These are phyloP conservation scores for Calocera cornea DNA, from an alignment of 768 basidiomycete genomes.

Conservation along the genomic window DNA sequence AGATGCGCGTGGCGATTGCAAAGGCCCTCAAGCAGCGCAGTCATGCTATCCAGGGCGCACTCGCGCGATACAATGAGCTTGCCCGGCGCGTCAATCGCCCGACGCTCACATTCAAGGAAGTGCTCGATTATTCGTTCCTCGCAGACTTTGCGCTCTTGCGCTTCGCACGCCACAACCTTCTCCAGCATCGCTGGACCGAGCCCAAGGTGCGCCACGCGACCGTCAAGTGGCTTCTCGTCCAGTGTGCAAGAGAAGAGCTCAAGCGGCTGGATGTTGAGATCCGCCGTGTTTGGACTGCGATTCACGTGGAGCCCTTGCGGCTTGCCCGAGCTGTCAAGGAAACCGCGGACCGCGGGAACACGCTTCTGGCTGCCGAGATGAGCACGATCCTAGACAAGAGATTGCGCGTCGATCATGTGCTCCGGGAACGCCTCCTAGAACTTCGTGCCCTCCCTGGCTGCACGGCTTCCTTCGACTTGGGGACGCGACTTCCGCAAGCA, in stretches of 20 bases:
- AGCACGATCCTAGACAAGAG: too few species aligned
- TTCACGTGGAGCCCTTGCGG: background rate
- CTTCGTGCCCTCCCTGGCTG: too few species aligned
- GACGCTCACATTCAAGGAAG: conserved; percentile 6
- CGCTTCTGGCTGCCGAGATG: background rate
- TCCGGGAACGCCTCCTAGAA: too few species aligned
- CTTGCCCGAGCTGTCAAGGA: background rate
- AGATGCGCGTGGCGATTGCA: conserved; percentile 24
- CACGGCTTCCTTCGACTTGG: too few species aligned
- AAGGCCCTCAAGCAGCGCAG: conserved; percentile 24
- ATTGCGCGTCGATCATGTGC: too few species aligned
- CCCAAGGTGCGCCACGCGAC: background rate
- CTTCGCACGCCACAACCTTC: background rate
- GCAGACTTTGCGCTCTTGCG: conserved; percentile 25
- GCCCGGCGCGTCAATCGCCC: conserved; percentile 15
- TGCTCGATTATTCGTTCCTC: conserved; percentile 12
- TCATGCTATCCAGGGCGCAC: conserved; percentile 24
- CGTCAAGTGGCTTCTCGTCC: too few species aligned
- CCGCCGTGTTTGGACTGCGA: background rate
- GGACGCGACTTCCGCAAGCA: too few species aligned
- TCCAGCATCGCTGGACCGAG: background rate
- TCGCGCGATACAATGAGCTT: conserved; percentile 24
- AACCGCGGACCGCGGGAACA: background rate
- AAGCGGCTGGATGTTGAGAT: background rate
- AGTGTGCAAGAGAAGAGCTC: conserved; percentile 1